Percentiles rank a stretch among this genome's conserved stretches.
These are phyloP conservation scores for Plantago coronopus DNA, from an alignment of 305 asterid genomes.

Conservation along the genomic window DNA sequence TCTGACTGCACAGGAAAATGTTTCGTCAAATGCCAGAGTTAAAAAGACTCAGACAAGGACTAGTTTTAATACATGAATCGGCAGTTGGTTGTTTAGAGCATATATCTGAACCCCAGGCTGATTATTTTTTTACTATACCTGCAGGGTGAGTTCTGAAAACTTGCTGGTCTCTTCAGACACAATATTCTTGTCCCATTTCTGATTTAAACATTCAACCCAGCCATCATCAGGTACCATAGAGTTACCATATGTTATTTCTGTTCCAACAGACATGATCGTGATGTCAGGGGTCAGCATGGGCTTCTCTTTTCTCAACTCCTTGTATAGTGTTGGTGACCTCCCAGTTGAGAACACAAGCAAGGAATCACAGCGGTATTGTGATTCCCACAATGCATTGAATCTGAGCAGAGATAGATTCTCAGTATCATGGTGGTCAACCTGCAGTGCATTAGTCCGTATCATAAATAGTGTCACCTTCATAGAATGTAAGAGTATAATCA, in stretches of 20 bases:
- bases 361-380: conserved; percentile 72
- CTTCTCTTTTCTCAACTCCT: conserved; percentile 90
- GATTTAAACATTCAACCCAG: conserved; percentile 73
- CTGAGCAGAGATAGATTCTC: conserved; percentile 82
- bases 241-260: conserved; percentile 95
- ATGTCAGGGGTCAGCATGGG: conserved; percentile 96
- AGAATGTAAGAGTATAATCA: conserved; percentile 12
- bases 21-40: conserved; percentile 4
- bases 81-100: background rate
- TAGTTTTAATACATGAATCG: conserved; percentile 10
- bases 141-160: conserved; percentile 74
- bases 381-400: conserved; percentile 95
- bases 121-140: conserved; percentile 46
- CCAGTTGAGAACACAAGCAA: conserved; percentile 95
- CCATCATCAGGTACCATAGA: conserved; percentile 90
- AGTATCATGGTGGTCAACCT: conserved; percentile 90
- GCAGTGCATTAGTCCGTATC: conserved; percentile 28
- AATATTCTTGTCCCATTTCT: conserved; percentile 83
- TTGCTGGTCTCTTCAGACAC: conserved; percentile 75
- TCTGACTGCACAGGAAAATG: conserved; percentile 62
- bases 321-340: conserved; percentile 88
- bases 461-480: conserved; percentile 16
- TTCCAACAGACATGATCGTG: conserved; percentile 90
- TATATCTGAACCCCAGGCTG: background rate
- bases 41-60: conserved; percentile 12